These are phyloP conservation scores for Aleurites moluccanus DNA, from an alignment of 441 rosid genomes.

Conservation along the genomic window DNA sequence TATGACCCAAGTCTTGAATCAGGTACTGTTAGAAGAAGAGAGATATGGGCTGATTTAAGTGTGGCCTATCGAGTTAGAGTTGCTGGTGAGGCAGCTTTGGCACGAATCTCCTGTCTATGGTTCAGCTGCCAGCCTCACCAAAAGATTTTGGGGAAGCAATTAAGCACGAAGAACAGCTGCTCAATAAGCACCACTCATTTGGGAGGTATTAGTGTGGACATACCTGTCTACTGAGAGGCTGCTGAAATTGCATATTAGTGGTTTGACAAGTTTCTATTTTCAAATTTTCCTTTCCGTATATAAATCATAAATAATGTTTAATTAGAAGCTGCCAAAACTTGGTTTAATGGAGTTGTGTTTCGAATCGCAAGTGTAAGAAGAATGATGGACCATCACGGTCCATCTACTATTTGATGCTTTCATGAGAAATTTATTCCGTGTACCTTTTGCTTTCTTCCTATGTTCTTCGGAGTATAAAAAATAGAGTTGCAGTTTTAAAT, in stretches of 20 bases:
- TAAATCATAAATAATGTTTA: conserved; percentile 31
- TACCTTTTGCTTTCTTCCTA: neutral
- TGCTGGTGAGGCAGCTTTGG: conserved; percentile 77
- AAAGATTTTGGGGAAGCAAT: conserved; percentile 50
- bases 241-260: conserved; percentile 18
- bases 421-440: neutral
- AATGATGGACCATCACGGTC: neutral
- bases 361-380: conserved; percentile 21
- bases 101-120: conserved; percentile 87
- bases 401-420: neutral
- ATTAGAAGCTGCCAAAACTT: conserved; percentile 14
- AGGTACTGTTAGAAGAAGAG: conserved; percentile 35
- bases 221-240: conserved; percentile 69
- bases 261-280: conserved; percentile 1
- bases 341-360: conserved; percentile 30
- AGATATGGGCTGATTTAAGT: conserved; percentile 76
- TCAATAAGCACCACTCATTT: conserved; percentile 40
- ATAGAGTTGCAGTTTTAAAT: too few species aligned
- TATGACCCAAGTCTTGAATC: conserved; percentile 49
- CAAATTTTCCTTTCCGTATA: conserved; percentile 21
- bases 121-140: conserved; percentile 53
- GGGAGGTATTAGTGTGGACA: conserved; percentile 80
- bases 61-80: conserved; percentile 72
- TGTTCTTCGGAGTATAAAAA: too few species aligned
- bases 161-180: conserved; percentile 40